Conservation (phyloP, 129 eudicot species). For the Flaveria linearis region DNA sequence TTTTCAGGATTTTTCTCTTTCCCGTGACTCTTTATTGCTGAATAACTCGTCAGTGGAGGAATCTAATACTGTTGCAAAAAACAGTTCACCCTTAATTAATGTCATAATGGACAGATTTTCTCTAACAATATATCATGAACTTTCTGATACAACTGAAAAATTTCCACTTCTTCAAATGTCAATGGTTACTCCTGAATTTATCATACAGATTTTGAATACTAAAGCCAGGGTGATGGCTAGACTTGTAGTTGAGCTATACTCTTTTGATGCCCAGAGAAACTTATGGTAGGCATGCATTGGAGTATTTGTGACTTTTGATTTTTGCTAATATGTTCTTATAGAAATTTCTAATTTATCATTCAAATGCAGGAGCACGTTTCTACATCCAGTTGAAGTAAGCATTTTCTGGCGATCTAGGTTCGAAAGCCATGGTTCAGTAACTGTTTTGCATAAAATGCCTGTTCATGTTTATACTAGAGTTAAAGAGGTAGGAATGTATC, state of each 20-base stretch:
- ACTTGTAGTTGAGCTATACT: constrained; percentile 46
- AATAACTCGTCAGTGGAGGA: constrained; percentile 32
- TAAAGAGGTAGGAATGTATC: constrained; percentile 57
- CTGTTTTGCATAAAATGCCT: constrained; percentile 45
- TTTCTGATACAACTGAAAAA: constrained; percentile 65
- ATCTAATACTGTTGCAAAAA: constrained; percentile 30
- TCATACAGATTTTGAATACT: constrained; percentile 49
- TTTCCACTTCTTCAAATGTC: constrained; percentile 76
- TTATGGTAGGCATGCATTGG: constrained; percentile 52
- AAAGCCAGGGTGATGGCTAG: constrained; percentile 77
- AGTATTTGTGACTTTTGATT: not conserved
- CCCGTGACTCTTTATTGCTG: constrained; percentile 30
- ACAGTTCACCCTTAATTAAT: constrained; percentile 43
- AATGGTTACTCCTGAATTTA: constrained; percentile 46
- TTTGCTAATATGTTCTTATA: constrained; percentile 12
- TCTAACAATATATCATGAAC: constrained; percentile 74
- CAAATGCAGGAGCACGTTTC: constrained; percentile 65
- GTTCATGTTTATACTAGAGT: constrained; percentile 59
- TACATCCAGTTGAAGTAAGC: constrained; percentile 70
- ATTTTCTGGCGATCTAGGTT: constrained; percentile 60
- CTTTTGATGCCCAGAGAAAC: constrained; percentile 73
- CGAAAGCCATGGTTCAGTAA: constrained; percentile 42
- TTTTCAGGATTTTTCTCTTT: constrained; percentile 41
- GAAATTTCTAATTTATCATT: constrained; percentile 12
- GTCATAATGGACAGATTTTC: constrained; percentile 48